Evolutionary conservation across 805 yeast genomes (phyloP).

Genomic region (Candida endomychidarum): DNA sequence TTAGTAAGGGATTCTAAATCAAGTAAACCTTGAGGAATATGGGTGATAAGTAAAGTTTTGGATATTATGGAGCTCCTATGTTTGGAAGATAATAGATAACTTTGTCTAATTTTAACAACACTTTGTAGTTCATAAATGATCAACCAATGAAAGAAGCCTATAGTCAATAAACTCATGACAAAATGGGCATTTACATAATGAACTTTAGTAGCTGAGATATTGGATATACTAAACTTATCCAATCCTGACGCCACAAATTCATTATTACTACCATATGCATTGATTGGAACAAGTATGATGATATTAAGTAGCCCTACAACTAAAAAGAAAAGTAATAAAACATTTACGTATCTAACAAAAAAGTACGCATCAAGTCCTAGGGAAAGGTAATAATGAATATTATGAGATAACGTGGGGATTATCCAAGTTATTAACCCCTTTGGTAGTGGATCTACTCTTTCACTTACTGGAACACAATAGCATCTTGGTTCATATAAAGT

Average conservation of each 20-base stretch:
- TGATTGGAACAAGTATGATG: slow-evolving; percentile 64
- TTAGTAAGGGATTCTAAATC: slow-evolving; percentile 24
- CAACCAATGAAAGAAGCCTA: slow-evolving; percentile 56
- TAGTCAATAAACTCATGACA: slow-evolving; percentile 52
- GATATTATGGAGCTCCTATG: slow-evolving; percentile 27
- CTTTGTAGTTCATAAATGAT: slow-evolving; percentile 55
- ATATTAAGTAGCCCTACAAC: slow-evolving; percentile 54
- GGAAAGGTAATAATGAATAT: slow-evolving; percentile 44
- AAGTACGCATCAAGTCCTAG: slow-evolving; percentile 76
- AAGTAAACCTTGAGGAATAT: slow-evolving; percentile 41
- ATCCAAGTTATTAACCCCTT: slow-evolving; percentile 60
- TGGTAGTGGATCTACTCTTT: slow-evolving; percentile 38
- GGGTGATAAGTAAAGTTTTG: slow-evolving; percentile 41
- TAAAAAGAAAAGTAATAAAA: slow-evolving; percentile 51
- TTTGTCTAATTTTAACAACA: slow-evolving; percentile 50
- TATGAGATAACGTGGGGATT: slow-evolving; percentile 36
- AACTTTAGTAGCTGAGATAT: slow-evolving; percentile 55
- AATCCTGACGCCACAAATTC: slow-evolving; percentile 46
- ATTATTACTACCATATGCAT: slow-evolving; percentile 41
- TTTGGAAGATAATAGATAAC: slow-evolving; percentile 30
- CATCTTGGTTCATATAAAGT: slow-evolving; percentile 57
- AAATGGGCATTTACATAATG: slow-evolving; percentile 61
- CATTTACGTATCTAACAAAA: slow-evolving; percentile 59
- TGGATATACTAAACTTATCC: slow-evolving; percentile 71
- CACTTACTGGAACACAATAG: slow-evolving; percentile 40